Base-by-base conservation (phyloP, 768 basidiomycete genomes). In the Tephrocybe sp. region DNA sequence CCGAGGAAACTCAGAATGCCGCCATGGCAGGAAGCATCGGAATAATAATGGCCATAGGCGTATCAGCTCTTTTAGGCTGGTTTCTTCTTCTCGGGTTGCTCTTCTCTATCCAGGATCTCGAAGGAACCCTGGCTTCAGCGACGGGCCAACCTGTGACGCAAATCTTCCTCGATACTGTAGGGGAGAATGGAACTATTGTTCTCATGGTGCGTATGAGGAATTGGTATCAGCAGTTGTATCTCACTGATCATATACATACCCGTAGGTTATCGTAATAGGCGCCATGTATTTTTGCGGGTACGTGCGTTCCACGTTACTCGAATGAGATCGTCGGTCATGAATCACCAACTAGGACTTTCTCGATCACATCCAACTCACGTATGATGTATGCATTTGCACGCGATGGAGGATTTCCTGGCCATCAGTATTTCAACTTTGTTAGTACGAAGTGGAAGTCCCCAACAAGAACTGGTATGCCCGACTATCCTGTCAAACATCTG, bases 361-460 rank as follows among this genome's bases (percentile, higher is more conserved):
- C 86, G 0, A 67, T 91, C 42, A 88, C 88, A 0, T 83, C 82
- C 0, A 91, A 90, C 61, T 86, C 83, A 3, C 75, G 88, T 0
- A 90, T 90, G 88, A 87, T 86, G 83, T 91, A 82, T 61, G 84
- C 87, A 0, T 90, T 89, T 58, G 76, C 85, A 3, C 77, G 88
- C 30, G 88, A 91, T 61, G 83, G 86, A 0, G 86, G 78, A 10
- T 74, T 88, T 21, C 86, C 88, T 0, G 84, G 82, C 11, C 81
- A 81, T 53, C 73, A 61, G 29, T 87, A 83, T 65, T 83, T 88
- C 65, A 77, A 78, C 56, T 76, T 81, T 54, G 86, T 88, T 29
- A 78, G 79, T 63, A 47, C 64, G 10, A 72, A 71, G 42, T 78
- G 75, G 69, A 78, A 74, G 59, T 84, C 80, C 3, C 88, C 88